These are phyloP conservation scores for Petunia axillaris DNA, from an alignment of 257 asterid species.

Conservation along the genomic window DNA sequence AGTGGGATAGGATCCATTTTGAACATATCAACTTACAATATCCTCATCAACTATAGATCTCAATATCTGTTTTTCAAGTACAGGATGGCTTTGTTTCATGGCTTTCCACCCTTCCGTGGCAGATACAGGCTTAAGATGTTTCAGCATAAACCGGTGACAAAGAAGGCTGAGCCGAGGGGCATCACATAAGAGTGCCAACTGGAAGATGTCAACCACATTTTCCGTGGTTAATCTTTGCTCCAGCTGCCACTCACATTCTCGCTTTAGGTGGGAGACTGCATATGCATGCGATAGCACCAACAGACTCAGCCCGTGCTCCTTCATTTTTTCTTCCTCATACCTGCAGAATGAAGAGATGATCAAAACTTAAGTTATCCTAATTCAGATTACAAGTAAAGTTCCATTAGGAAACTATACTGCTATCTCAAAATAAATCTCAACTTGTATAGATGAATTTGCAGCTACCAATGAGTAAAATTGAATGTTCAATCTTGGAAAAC, in stretches of 20 bases:
- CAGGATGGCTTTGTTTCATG: slow-evolving; percentile 87
- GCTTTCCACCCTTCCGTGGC: slow-evolving; percentile 77
- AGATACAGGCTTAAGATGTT: slow-evolving; percentile 62
- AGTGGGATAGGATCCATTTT: slow-evolving; percentile 12
- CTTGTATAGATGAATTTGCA: background rate
- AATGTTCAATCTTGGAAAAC: background rate
- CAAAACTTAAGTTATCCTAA: background rate
- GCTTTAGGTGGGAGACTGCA: slow-evolving; percentile 60
- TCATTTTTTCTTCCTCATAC: slow-evolving; percentile 69
- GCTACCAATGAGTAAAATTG: background rate
- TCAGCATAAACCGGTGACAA: slow-evolving; percentile 64
- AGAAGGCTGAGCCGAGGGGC: slow-evolving; percentile 79
- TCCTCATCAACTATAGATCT: slow-evolving; percentile 53
- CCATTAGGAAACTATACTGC: background rate
- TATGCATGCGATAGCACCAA: slow-evolving; percentile 78
- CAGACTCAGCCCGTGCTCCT: slow-evolving; percentile 62
- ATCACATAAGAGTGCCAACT: slow-evolving; percentile 81
- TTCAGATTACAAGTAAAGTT: background rate
- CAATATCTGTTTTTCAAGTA: slow-evolving; percentile 62
- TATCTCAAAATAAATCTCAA: slow-evolving; percentile 1
- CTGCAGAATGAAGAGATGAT: slow-evolving; percentile 39
- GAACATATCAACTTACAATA: slow-evolving; percentile 45
- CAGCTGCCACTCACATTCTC: slow-evolving; percentile 61
- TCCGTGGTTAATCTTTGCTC: slow-evolving; percentile 58
- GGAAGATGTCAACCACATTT: slow-evolving; percentile 72